Base-by-base conservation (phyloP, 73 alveolate genomes). In the Paramecium sexaurelia region DNA sequence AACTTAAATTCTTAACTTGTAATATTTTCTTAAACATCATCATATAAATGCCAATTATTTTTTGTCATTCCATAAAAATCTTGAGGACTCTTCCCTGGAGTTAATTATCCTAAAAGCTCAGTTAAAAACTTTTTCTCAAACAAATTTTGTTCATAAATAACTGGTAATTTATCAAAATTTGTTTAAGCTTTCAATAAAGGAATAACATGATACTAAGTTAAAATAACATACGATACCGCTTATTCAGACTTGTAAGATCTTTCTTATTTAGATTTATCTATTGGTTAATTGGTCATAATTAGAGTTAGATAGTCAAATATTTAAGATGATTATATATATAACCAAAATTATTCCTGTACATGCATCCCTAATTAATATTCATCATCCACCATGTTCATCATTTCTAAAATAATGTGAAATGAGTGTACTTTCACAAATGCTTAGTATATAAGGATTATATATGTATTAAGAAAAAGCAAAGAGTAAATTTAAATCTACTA, bases 1-100 rank as follows among this genome's bases (percentile, higher is more conserved):
- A 71, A 71, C 32, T 71, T 36, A 33, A 71, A 71, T 10, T 71
- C 86, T 15, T 71, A 5, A 35, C 55, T 33, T 33, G 86, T 13
- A 33, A 71, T 5, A 71, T 71, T 13, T 71, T 71, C 86, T 35
- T 35, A 17, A 11, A 35, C 13, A 33, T 71, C 86, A n/a, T 35
- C 55, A 71, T 71, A 71, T n/a, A 35, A 35, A 71, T 37, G 55
- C 86, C 86, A 71, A 17, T 71, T 71, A 36, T 37, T 71, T n/a
- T 71, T 33, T 8, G 56, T 33, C 55, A 35, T 71, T 35, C 86
- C 86, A 71, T 71, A 71, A 71, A 71, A 71, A 15, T 71, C 86
- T 11, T 35, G 32, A n/a, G 86, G 86, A 32, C 66, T 32, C 15
- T 71, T 71, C 5, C 86, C 86, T 35, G 86, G 86, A 15, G 55